Evolutionary conservation across 805 yeast genomes (phyloP), one percentile per base, ranked within the genome.

Genomic region (Lipomyces japonicus): DNA sequence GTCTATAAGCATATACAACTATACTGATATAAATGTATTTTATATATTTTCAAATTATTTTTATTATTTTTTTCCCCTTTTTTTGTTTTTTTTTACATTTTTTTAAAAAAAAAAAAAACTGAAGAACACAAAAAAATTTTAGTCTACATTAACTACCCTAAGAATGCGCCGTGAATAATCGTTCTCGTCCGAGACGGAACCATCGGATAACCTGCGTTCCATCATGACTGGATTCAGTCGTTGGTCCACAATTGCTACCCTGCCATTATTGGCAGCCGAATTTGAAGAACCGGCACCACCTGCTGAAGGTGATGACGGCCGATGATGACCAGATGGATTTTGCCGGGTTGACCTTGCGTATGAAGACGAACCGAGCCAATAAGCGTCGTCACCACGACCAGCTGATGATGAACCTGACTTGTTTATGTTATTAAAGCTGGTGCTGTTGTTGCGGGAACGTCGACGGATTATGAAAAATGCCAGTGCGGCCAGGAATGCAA

Each of bases 141-240:
- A 53, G 24, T 87, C 95, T 1, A 96, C 96, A 63, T 90, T 90
- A 30, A 95, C 90, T 10, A 90, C 95, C 52, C 88, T 82, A 41
- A 90, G 72, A 18, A 86, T 81, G 70, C 87, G 87, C 63, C 89
- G 74, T 43, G 86, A 76, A 68, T 83, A 86, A 65, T 86, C 93
- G 3, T 86, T 80, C 55, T 85, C 95, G 65, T 88, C 95, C 9
- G 95, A 90, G 46, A 90, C 72, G 2, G 91, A 81, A 3, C 96
- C 96, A 61, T 86, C 91, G 61, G 89, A 81, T 14, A 66, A 61
- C 63, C 95, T 80, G 63, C 90, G 79, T 34, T 95, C 95, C 66
- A 85, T 71, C 84, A 85, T 80, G 39, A 79, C 76, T 1, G 89
- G 88, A 65, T 84, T 82, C 55, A 84, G 68, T 50, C 89, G 73